A percentile compares a stretch with the other conserved stretches of the same genome.
Conservation (phyloP, 768 basidiomycete genomes). For the Tylopilus intermedius region DNA sequence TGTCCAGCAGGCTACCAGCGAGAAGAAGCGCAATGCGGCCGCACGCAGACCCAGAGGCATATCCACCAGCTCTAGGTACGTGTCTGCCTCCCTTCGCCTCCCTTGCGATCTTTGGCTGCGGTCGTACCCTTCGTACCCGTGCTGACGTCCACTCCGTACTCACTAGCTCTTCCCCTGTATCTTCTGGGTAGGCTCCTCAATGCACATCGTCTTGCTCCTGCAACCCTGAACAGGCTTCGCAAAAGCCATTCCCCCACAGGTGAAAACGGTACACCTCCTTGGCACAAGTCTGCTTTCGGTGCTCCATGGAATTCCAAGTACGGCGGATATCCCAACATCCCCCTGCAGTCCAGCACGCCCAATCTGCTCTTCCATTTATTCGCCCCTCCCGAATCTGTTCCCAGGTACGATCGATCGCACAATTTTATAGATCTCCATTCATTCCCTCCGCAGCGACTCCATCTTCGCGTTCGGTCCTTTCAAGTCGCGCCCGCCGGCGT, state of each 20-base stretch:
- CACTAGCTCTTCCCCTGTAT: conserved; percentile 26
- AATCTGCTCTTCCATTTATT: conserved; percentile 71
- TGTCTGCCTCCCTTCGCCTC: neutral
- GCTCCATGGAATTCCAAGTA: conserved; percentile 29
- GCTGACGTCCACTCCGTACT: conserved; percentile 18
- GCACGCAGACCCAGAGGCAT: conserved; percentile 63
- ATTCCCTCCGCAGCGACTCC: conserved; percentile 35
- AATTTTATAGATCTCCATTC: conserved; percentile 14
- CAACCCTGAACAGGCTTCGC: conserved; percentile 25
- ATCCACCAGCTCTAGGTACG: conserved; percentile 46
- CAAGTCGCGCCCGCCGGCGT: conserved; percentile 42
- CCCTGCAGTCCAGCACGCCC: conserved; percentile 55
- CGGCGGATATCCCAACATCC: conserved; percentile 43
- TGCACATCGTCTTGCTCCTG: conserved; percentile 16
- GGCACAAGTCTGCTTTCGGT: conserved; percentile 23
- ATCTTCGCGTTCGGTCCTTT: conserved; percentile 26
- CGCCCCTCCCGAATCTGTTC: conserved; percentile 62
- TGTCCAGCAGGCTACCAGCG: conserved; percentile 80
- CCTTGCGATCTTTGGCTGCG: conserved; percentile 16
- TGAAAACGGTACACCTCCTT: conserved; percentile 24
- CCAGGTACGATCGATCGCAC: conserved; percentile 27
- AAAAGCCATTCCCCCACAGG: conserved; percentile 28
- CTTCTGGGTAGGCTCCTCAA: conserved; percentile 40
- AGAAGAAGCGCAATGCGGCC: conserved; percentile 67
- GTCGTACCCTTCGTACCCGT: conserved; percentile 25